Evolutionary conservation across 148 eudicot genomes (phyloP).

Genomic region (Pharnaceum exiguum): DNA sequence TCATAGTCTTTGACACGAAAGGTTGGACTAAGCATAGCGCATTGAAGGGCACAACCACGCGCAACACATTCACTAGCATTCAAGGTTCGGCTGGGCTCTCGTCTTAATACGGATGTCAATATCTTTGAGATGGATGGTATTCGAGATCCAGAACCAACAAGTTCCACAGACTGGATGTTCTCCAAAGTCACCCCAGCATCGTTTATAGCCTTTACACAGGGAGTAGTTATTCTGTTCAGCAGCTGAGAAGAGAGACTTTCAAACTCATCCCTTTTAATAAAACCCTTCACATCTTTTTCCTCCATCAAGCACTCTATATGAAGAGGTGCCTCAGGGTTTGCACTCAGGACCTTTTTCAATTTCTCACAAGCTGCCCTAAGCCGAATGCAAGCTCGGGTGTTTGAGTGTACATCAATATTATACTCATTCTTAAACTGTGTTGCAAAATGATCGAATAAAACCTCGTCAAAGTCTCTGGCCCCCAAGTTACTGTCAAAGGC

Average conservation of each 20-base stretch:
- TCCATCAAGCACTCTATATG: constrained; percentile 96
- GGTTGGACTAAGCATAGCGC: constrained; percentile 90
- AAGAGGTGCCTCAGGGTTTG: constrained; percentile 89
- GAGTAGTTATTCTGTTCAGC: constrained; percentile 64
- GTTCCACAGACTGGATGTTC: constrained; percentile 72
- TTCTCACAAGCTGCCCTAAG: constrained; percentile 90
- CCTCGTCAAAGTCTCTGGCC: constrained; percentile 93
- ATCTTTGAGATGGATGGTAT: constrained; percentile 67
- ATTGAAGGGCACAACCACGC: constrained; percentile 93
- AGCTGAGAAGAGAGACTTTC: constrained; percentile 59
- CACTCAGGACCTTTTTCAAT: constrained; percentile 85
- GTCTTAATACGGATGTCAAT: constrained; percentile 46
- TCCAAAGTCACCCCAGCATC: constrained; percentile 53
- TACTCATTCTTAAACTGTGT: constrained; percentile 56
- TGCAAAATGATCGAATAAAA: constrained; percentile 74
- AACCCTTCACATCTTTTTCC: constrained; percentile 87
- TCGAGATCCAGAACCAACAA: constrained; percentile 92
- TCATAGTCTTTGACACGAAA: constrained; percentile 85
- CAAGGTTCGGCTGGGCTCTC: constrained; percentile 64
- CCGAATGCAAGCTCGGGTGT: constrained; percentile 65
- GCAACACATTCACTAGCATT: constrained; percentile 98
- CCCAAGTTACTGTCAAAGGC: constrained; percentile 74
- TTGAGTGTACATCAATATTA: constrained; percentile 65
- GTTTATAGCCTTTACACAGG: constrained; percentile 68
- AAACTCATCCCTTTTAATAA: constrained; percentile 82